Conservation (phyloP, 441 rosid genomes). For the Euphorbia corollata region DNA sequence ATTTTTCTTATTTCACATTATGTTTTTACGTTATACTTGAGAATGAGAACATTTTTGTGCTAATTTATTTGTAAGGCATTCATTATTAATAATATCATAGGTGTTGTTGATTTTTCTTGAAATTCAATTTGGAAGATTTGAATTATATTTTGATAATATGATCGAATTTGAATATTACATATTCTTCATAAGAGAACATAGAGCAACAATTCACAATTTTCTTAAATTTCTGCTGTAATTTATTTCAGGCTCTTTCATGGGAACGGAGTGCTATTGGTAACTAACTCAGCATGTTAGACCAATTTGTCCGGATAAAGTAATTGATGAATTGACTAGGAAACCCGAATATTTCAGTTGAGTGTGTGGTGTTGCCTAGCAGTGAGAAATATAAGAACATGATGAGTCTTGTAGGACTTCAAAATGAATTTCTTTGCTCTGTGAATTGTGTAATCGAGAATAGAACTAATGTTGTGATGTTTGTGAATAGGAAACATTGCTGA, state of each 20-base stretch:
- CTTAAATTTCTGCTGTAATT: not conserved
- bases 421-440: slow-evolving; percentile 7
- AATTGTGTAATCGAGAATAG: slow-evolving; percentile 1
- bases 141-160: no score
- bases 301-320: slow-evolving; percentile 64
- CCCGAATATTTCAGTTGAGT: slow-evolving; percentile 73
- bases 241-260: slow-evolving; percentile 76
- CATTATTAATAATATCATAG: no score
- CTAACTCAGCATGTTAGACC: slow-evolving; percentile 68
- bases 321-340: slow-evolving; percentile 75
- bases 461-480: slow-evolving; percentile 11
- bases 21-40: no score
- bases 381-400: slow-evolving; percentile 90
- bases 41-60: no score
- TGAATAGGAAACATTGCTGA: slow-evolving; percentile 70
- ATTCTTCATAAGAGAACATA: not conserved
- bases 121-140: no score
- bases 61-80: no score
- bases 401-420: slow-evolving; percentile 1
- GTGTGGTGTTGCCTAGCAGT: slow-evolving; percentile 80
- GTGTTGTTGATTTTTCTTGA: no score
- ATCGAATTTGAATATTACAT: no score
- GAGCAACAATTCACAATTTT: not conserved
- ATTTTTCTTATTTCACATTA: no score
- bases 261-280: slow-evolving; percentile 85